Evolutionary conservation across 768 basidiomycete genomes (phyloP).

Genomic region (Suillus ampliporus): DNA sequence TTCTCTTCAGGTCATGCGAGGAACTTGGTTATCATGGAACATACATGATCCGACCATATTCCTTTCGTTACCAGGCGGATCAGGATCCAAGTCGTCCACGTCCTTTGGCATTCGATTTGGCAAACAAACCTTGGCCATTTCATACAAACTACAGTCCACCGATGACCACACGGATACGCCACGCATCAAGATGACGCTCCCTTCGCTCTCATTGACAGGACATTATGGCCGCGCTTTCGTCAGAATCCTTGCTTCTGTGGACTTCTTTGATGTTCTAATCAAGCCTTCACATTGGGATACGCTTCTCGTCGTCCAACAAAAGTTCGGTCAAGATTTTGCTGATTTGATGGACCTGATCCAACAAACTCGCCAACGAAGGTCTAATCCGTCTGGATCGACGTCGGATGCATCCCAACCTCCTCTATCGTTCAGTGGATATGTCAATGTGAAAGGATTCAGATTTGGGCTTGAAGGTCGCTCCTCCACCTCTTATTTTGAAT

Average conservation of each 20-base stretch:
- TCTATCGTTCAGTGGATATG: conserved; percentile 51
- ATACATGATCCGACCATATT: conserved; percentile 56
- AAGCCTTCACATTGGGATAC: conserved; percentile 88
- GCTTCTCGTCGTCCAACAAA: conserved; percentile 81
- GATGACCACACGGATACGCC: conserved; percentile 46
- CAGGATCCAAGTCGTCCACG: conserved; percentile 39
- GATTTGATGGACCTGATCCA: conserved; percentile 73
- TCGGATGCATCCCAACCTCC: conserved; percentile 21
- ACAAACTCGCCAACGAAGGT: conserved; percentile 53
- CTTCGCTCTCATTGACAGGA: conserved; percentile 68
- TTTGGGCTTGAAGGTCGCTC: conserved; percentile 77
- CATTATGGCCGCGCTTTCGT: conserved; percentile 52
- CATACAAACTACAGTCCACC: conserved; percentile 46
- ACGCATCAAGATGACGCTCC: conserved; percentile 67
- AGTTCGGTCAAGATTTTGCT: conserved; percentile 89
- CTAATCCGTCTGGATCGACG: conserved; percentile 16
- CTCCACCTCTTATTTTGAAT: conserved; percentile 77
- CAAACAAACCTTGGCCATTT: conserved; percentile 66
- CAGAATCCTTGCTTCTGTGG: conserved; percentile 63
- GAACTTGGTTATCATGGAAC: conserved; percentile 86
- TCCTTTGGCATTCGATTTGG: conserved; percentile 69
- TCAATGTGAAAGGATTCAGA: conserved; percentile 81
- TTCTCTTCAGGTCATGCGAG: conserved; percentile 84
- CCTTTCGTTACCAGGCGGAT: conserved; percentile 44
- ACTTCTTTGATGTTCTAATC: conserved; percentile 72